These are phyloP conservation scores for Trichocladium antarcticum DNA, from an alignment of 495 filamentous ascomycete species.

Conservation along the genomic window DNA sequence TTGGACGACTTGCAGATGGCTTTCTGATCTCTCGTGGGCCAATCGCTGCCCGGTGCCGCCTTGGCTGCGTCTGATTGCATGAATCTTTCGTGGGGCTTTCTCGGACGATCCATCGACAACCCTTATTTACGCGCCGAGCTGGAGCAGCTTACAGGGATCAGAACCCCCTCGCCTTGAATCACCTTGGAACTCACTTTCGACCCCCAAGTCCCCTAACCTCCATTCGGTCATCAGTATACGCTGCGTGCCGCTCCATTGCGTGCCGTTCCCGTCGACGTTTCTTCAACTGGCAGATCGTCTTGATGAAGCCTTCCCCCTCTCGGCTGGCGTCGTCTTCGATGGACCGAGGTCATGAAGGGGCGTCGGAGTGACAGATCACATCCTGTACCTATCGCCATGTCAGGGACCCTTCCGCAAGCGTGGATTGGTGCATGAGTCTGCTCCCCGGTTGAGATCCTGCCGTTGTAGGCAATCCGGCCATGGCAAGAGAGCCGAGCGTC, in stretches of 20 bases:
- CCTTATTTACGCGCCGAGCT: constrained; percentile 42
- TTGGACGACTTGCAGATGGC: constrained; percentile 18
- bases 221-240: constrained; percentile 13
- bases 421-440: constrained; percentile 1
- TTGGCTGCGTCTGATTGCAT: constrained; percentile 36
- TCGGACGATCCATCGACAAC: constrained; percentile 32
- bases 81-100: constrained; percentile 26
- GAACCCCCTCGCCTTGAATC: constrained; percentile 1
- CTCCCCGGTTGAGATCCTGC: background rate
- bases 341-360: background rate
- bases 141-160: constrained; percentile 30
- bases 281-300: constrained; percentile 6
- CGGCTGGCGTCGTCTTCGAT: constrained; percentile 4
- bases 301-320: constrained; percentile 17
- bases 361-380: constrained; percentile 13
- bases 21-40: constrained; percentile 13
- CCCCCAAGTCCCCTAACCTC: background rate
- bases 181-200: constrained; percentile 2
- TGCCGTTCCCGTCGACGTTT: constrained; percentile 14
- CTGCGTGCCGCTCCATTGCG: constrained; percentile 28
- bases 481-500: background rate
- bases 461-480: background rate
- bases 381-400: background rate
- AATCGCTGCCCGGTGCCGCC: constrained; percentile 29
- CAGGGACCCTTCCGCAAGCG: background rate